Percentiles rank a stretch among this genome's conserved stretches.
Conservation (phyloP, 495 filamentous ascomycete species). For the Chaetomium fimeti region DNA sequence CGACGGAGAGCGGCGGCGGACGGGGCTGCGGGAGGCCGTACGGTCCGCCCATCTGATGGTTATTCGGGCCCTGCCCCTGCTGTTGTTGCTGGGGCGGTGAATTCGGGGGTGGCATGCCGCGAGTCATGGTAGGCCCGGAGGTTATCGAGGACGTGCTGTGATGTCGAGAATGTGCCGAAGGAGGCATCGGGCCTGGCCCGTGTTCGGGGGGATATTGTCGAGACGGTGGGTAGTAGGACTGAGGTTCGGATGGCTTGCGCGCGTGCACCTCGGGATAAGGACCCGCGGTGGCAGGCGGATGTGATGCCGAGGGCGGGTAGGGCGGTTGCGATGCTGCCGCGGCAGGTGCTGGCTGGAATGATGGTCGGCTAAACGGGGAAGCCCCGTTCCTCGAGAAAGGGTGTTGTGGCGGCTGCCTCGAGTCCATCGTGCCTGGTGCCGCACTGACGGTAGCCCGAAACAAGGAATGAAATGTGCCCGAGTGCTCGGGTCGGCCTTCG, state of each 20-base stretch:
- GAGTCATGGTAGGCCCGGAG: slow-evolving; percentile 45
- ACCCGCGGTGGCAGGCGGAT: slow-evolving; percentile 30
- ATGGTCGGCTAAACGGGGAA: slow-evolving; percentile 38
- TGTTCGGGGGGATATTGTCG: slow-evolving; percentile 50
- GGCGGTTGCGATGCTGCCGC: slow-evolving; percentile 32
- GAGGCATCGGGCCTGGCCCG: slow-evolving; percentile 44
- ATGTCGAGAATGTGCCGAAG: slow-evolving; percentile 51
- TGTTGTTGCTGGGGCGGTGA: slow-evolving; percentile 50
- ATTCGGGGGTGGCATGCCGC: slow-evolving; percentile 52
- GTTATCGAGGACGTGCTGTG: slow-evolving; percentile 53
- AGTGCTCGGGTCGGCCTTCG: background rate
- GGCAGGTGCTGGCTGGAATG: slow-evolving; percentile 33
- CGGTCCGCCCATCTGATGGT: slow-evolving; percentile 44
- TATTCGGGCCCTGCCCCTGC: slow-evolving; percentile 40
- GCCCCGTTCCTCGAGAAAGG: slow-evolving; percentile 43
- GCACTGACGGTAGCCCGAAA: slow-evolving; percentile 12
- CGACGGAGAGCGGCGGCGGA: slow-evolving; percentile 52
- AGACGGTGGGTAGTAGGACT: slow-evolving; percentile 43
- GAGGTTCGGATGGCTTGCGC: slow-evolving; percentile 51
- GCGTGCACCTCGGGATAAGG: slow-evolving; percentile 49
- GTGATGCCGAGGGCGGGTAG: slow-evolving; percentile 31
- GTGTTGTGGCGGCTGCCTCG: slow-evolving; percentile 44
- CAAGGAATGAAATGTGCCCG: background rate
- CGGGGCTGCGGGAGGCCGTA: slow-evolving; percentile 50
- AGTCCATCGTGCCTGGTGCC: slow-evolving; percentile 36